phyloP scores from a whole-genome alignment of 1,284 basidiomycete genomes.

The Apiotrichum siamense region DNA sequence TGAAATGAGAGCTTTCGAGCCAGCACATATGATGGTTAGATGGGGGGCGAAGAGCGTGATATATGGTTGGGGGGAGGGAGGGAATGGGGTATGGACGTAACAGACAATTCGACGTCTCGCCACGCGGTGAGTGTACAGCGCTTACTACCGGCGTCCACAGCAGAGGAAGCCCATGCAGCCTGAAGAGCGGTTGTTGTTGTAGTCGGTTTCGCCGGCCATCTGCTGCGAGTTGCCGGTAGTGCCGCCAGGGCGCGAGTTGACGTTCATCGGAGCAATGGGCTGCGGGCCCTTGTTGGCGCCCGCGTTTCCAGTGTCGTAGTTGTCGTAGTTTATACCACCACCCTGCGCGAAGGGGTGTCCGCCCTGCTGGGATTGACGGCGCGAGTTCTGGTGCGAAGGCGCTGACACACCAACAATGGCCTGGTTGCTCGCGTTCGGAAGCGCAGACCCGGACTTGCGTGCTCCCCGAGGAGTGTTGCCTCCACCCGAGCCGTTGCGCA shows the following conservation, averaged over 20 bases:
- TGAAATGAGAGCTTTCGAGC: background rate
- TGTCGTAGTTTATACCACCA: constrained; percentile 12
- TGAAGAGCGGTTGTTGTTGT: constrained; percentile 30
- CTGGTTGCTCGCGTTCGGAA: constrained; percentile 46
- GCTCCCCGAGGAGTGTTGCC: constrained; percentile 23
- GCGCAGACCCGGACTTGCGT: constrained; percentile 40
- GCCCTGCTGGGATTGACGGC: constrained; percentile 41
- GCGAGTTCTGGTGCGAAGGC: constrained; percentile 36
- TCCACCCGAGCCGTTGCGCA: constrained; percentile 39
- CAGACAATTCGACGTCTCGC: background rate
- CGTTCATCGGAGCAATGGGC: constrained; percentile 41
- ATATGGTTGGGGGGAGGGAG: background rate
- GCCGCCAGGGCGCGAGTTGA: constrained; percentile 30
- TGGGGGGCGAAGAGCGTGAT: background rate
- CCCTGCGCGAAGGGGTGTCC: constrained; percentile 44
- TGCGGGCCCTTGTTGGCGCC: constrained; percentile 15
- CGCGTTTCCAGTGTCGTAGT: constrained; percentile 36
- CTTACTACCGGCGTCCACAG: constrained; percentile 36
- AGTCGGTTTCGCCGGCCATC: constrained; percentile 41
- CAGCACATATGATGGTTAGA: background rate
- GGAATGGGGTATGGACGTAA: background rate
- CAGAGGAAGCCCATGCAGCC: constrained; percentile 43
- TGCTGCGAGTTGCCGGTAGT: constrained; percentile 36
- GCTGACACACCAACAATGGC: constrained; percentile 46
- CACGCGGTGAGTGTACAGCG: background rate